Evolutionary conservation across 2,329 filamentous ascomycete species (phyloP).

Genomic region (Coniochaeta ligniaria): DNA sequence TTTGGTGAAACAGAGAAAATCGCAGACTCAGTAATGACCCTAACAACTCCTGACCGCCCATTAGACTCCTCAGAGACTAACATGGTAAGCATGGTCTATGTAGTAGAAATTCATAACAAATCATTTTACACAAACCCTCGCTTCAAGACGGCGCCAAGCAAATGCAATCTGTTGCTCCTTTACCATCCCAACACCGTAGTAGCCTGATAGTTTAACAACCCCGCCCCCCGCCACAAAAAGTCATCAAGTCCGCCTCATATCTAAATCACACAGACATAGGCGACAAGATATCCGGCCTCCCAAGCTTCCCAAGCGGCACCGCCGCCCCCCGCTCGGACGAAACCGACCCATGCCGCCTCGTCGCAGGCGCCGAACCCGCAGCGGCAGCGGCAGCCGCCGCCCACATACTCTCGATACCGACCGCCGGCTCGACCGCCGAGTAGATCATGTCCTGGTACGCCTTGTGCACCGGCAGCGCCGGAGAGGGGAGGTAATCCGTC

Average conservation of each 20-base stretch:
- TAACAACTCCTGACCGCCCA: too few relatives aligned
- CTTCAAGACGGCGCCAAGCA: too few relatives aligned
- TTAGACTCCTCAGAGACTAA: too few relatives aligned
- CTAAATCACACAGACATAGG: not conserved
- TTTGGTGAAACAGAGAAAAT: too few relatives aligned
- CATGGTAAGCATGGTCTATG: too few relatives aligned
- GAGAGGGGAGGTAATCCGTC: not conserved
- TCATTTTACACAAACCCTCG: too few relatives aligned
- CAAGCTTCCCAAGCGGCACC: not conserved
- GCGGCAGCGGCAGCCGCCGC: not conserved
- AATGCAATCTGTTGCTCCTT: too few relatives aligned
- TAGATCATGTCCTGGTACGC: not conserved
- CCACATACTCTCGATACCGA: not conserved
- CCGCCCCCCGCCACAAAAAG: not conserved
- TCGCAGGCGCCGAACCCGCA: not conserved
- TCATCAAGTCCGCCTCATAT: not conserved
- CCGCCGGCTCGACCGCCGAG: not conserved
- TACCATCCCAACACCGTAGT: too few relatives aligned
- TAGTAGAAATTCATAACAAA: too few relatives aligned
- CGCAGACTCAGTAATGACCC: too few relatives aligned
- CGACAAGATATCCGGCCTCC: not conserved
- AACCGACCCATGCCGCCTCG: not conserved
- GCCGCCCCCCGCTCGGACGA: not conserved
- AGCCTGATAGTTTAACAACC: not conserved
- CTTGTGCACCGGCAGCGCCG: not conserved